These are phyloP conservation scores for Entomortierella lignicola DNA, from an alignment of 192 early-diverging fungal genomes.

Conservation along the genomic window DNA sequence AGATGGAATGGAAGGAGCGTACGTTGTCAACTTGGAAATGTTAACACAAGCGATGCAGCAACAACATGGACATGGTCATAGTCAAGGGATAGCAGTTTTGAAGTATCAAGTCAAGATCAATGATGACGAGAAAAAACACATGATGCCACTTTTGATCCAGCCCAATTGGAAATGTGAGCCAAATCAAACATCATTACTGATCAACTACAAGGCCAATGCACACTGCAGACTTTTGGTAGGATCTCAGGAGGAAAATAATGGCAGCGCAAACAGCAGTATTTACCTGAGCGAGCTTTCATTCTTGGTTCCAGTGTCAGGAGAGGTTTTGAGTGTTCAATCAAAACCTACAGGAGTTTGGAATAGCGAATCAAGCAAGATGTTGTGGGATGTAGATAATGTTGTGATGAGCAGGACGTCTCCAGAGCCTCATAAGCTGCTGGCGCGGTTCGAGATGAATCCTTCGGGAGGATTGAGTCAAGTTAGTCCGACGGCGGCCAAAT, in stretches of 20 bases:
- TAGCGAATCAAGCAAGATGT: conserved; percentile 60
- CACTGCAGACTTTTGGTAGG: conserved; percentile 29
- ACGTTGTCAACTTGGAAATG: conserved; percentile 52
- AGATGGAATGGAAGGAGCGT: conserved; percentile 42
- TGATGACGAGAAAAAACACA: conserved; percentile 25
- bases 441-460: conserved; percentile 58
- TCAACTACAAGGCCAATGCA: conserved; percentile 60
- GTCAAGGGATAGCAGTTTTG: conserved; percentile 36
- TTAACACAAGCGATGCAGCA: conserved; percentile 36
- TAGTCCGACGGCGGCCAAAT: conserved; percentile 56
- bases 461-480: conserved; percentile 47
- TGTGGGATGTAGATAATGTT: conserved; percentile 61
- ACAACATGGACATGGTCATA: conserved; percentile 12
- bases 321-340: conserved; percentile 59
- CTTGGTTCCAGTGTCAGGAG: conserved; percentile 58
- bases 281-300: conserved; percentile 56
- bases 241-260: neutral
- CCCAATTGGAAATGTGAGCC: conserved; percentile 69
- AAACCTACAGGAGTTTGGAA: conserved; percentile 63
- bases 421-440: conserved; percentile 56
- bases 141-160: conserved; percentile 45
- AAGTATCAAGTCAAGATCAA: conserved; percentile 56
- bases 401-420: conserved; percentile 15
- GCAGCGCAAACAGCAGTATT: neutral
- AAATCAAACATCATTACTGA: conserved; percentile 56